phyloP scores from a whole-genome alignment of 352 stramenopile genomes.

The Globisporangium emineosum region DNA sequence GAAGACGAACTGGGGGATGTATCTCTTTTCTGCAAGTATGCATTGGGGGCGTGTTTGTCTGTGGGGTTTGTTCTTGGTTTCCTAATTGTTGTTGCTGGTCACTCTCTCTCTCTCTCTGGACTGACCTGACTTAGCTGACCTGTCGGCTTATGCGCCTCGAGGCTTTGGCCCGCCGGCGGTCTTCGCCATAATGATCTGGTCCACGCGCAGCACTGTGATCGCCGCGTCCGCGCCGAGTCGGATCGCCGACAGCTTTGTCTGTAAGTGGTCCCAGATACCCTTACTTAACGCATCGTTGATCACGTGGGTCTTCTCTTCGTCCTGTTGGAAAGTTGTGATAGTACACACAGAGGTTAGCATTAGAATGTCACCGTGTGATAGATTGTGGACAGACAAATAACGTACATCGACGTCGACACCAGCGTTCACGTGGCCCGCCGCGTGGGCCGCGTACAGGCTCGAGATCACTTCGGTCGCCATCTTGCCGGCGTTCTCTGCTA shows the following conservation, averaged over 20 bases:
- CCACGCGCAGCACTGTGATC: slow-evolving; percentile 98
- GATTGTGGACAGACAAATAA: slow-evolving; percentile 3
- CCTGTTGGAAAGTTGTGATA: slow-evolving; percentile 31
- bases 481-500: slow-evolving; percentile 98
- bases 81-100: slow-evolving; percentile 2
- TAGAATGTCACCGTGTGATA: no score
- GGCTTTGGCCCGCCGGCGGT: slow-evolving; percentile 93
- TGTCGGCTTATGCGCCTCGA: slow-evolving; percentile 38
- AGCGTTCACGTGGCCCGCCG: slow-evolving; percentile 85
- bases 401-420: slow-evolving; percentile 95
- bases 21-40: not conserved
- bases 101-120: not conserved
- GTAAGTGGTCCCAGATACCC: slow-evolving; percentile 92
- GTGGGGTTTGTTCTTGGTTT: not conserved
- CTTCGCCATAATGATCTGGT: slow-evolving; percentile 99
- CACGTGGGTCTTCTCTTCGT: slow-evolving; percentile 75
- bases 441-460: slow-evolving; percentile 93
- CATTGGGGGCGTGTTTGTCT: slow-evolving; percentile 4
- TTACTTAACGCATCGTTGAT: slow-evolving; percentile 71
- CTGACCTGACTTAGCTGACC: not conserved
- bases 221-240: slow-evolving; percentile 96
- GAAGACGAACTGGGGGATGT: slow-evolving; percentile 20
- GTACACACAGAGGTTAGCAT: slow-evolving; percentile 21
- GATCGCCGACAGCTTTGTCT: slow-evolving; percentile 96
- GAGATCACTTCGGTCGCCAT: slow-evolving; percentile 94